Conservation (phyloP, 768 basidiomycete species). For the Leccinum incarnatum region DNA sequence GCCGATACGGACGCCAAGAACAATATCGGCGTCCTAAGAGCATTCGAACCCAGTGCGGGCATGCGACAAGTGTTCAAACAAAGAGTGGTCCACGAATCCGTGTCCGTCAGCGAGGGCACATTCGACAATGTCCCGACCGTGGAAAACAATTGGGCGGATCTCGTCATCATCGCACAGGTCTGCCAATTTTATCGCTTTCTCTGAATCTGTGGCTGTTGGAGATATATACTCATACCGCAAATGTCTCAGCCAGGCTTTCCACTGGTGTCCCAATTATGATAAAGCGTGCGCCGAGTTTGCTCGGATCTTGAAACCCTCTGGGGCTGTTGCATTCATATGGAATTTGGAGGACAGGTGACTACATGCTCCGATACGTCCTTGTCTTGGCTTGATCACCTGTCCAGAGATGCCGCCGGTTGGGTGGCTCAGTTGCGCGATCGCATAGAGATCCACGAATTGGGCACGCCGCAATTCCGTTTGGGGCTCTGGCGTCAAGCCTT, state of each 20-base stretch:
- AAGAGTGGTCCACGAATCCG: slow-evolving; percentile 51
- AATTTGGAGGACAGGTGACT: slow-evolving; percentile 80
- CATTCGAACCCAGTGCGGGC: slow-evolving; percentile 82
- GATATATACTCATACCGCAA: slow-evolving; percentile 7
- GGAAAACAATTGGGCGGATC: slow-evolving; percentile 67
- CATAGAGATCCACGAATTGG: slow-evolving; percentile 65
- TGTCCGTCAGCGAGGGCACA: slow-evolving; percentile 58
- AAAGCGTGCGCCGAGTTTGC: slow-evolving; percentile 73
- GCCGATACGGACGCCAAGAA: slow-evolving; percentile 55
- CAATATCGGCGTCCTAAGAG: slow-evolving; percentile 53
- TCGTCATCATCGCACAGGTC: slow-evolving; percentile 77
- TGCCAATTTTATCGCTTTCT: neutral
- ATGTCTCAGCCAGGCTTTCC: slow-evolving; percentile 64
- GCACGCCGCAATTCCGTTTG: slow-evolving; percentile 80
- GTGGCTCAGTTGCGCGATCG: slow-evolving; percentile 67
- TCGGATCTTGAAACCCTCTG: slow-evolving; percentile 75
- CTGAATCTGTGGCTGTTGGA: neutral
- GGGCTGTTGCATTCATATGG: slow-evolving; percentile 77
- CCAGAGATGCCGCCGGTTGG: slow-evolving; percentile 64
- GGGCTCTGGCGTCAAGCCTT: slow-evolving; percentile 73
- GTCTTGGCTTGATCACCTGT: neutral
- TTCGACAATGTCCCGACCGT: slow-evolving; percentile 61
- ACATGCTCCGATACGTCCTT: neutral
- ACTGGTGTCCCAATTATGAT: slow-evolving; percentile 86
- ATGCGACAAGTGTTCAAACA: slow-evolving; percentile 76